Conservation (phyloP, 1,284 basidiomycete genomes). For the Naganishia liquefaciens region DNA sequence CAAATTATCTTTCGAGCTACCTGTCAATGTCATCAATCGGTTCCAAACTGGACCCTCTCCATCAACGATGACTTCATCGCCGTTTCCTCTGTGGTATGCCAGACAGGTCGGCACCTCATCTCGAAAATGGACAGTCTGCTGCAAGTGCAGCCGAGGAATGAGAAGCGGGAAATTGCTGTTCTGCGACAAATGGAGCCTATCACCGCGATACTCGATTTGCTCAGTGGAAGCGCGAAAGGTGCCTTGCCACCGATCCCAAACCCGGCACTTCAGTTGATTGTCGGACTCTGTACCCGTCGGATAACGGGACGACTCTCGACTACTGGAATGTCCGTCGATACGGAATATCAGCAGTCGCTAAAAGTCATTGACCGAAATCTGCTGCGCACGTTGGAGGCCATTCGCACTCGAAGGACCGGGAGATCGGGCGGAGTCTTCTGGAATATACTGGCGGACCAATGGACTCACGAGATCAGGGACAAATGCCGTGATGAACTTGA, state of each 20-base stretch:
- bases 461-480: slow-evolving; percentile 16
- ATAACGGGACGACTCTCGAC: not conserved
- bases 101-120: not conserved
- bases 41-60: slow-evolving; percentile 17
- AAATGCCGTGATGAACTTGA: not conserved
- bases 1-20: slow-evolving; percentile 15
- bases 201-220: not conserved
- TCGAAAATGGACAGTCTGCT: not conserved
- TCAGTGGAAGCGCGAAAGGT: not conserved
- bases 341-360: slow-evolving; percentile 3
- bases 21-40: slow-evolving; percentile 11
- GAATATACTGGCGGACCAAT: slow-evolving; percentile 18
- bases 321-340: not conserved
- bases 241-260: slow-evolving; percentile 7
- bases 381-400: not conserved
- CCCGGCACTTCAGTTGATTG: not conserved
- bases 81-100: slow-evolving; percentile 2
- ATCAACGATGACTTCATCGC: slow-evolving; percentile 7
- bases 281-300: slow-evolving; percentile 12
- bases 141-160: slow-evolving; percentile 5
- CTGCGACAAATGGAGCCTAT: slow-evolving; percentile 8
- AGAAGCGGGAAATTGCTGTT: slow-evolving; percentile 4
- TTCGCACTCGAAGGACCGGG: not conserved
- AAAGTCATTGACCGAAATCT: not conserved
- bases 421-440: slow-evolving; percentile 11